A percentile compares a stretch with the other conserved stretches of the same genome.
Conservation (phyloP, 176 grass and related monocot species). For the Triticum aestivum region IWGSC_CS_RefSeq_v2.1 NC_057801.1:782308800-782309299, state of each 20-base stretch:
- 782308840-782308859: constrained; percentile 14
- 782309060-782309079: constrained; percentile 1
- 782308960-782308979: constrained; percentile 9
- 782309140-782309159: constrained; percentile 18
- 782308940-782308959: constrained; percentile 20
- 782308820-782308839: not conserved
- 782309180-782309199: constrained; percentile 34
- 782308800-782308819: not conserved
- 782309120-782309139: constrained; percentile 13
- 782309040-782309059: not conserved
- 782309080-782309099: constrained; percentile 44
- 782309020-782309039: constrained; percentile 18
- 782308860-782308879: not conserved
- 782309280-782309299: not conserved
- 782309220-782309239: constrained; percentile 23
- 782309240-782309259: constrained; percentile 15
- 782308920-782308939: constrained; percentile 32
- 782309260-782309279: constrained; percentile 3
- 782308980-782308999: constrained; percentile 30
- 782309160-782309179: constrained; percentile 24
- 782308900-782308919: constrained; percentile 23
- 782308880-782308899: constrained; percentile 4
- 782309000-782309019: constrained; percentile 34
- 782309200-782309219: constrained; percentile 14
- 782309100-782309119: constrained; percentile 42